A percentile compares a stretch with the other conserved stretches of the same genome.
Evolutionary conservation across 2,329 filamentous ascomycete genomes (phyloP).

Genomic region (Gremmenia infestans): DNA sequence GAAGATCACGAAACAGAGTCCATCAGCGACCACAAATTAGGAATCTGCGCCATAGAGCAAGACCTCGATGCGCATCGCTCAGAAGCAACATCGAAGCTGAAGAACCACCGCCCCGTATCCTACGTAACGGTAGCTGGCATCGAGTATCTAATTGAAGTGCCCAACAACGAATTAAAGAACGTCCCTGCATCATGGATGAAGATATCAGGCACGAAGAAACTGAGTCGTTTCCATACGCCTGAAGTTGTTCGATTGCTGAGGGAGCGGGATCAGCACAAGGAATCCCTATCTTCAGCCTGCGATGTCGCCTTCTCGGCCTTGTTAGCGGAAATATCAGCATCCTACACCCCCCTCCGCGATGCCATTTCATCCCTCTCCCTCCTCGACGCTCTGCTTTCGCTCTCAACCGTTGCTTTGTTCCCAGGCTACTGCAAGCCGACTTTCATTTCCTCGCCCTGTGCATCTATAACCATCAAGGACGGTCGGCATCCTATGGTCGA

Average conservation of each 20-base stretch:
- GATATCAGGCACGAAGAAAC: conserved; percentile 88
- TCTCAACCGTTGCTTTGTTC: conserved; percentile 77
- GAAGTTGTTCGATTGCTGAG: conserved; percentile 77
- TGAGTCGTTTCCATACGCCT: conserved; percentile 90
- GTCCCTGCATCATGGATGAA: conserved; percentile 95
- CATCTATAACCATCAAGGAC: conserved; percentile 58
- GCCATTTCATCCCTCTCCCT: conserved; percentile 80
- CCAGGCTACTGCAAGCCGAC: conserved; percentile 82
- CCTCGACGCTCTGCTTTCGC: conserved; percentile 83
- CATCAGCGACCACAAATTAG: conserved; percentile 82
- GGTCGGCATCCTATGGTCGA: conserved; percentile 96
- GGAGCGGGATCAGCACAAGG: conserved; percentile 91
- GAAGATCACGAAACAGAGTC: conserved; percentile 83
- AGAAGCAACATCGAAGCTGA: conserved; percentile 66
- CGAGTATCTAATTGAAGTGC: conserved; percentile 90
- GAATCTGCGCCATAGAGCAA: conserved; percentile 87
- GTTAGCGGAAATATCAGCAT: conserved; percentile 67
- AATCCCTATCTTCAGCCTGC: conserved; percentile 86
- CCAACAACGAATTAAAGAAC: conserved; percentile 74
- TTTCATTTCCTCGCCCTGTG: conserved; percentile 54
- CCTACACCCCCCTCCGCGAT: conserved; percentile 87
- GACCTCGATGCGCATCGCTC: conserved; percentile 75
- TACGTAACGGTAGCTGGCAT: conserved; percentile 87
- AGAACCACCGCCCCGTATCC: conserved; percentile 61
- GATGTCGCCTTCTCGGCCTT: conserved; percentile 74